A percentile compares a stretch with the other conserved stretches of the same genome.
Evolutionary conservation across 225 moss, liverwort and hornwort genomes (phyloP).

Genomic region (Marchantia polymorpha): DNA sequence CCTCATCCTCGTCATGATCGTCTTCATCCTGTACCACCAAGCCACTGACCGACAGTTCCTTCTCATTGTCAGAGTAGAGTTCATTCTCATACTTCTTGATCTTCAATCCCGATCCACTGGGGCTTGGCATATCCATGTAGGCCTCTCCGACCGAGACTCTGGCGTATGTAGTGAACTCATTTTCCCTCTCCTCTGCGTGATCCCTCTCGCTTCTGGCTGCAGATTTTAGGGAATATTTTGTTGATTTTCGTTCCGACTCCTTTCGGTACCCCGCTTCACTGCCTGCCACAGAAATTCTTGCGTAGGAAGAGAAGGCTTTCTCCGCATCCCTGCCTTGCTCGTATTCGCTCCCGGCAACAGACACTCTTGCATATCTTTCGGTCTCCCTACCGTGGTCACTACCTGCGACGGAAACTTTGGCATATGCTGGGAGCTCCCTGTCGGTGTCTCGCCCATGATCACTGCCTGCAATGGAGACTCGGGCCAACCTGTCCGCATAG

Average conservation of each 20-base stretch:
- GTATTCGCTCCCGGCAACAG: slow-evolving; percentile 25
- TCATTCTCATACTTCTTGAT: slow-evolving; percentile 12
- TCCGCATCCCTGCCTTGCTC: slow-evolving; percentile 20
- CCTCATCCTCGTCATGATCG: slow-evolving; percentile 53
- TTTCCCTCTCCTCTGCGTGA: slow-evolving; percentile 13
- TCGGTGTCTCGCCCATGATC: slow-evolving; percentile 24
- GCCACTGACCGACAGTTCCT: neutral
- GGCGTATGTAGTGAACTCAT: slow-evolving; percentile 4
- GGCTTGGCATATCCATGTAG: slow-evolving; percentile 8
- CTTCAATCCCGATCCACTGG: slow-evolving; percentile 14
- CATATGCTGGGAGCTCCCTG: slow-evolving; percentile 7
- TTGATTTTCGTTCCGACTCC: slow-evolving; percentile 15
- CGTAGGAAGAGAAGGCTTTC: slow-evolving; percentile 19
- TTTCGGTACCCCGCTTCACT: slow-evolving; percentile 23
- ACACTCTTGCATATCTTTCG: slow-evolving; percentile 18
- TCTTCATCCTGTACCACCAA: slow-evolving; percentile 28
- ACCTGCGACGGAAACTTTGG: slow-evolving; percentile 25
- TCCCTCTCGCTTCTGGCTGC: slow-evolving; percentile 18
- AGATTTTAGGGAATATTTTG: slow-evolving; percentile 24
- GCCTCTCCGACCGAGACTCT: slow-evolving; percentile 6
- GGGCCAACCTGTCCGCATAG: slow-evolving; percentile 10
- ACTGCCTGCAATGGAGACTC: slow-evolving; percentile 27
- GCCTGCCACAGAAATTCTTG: slow-evolving; percentile 35
- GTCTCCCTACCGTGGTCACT: slow-evolving; percentile 20
- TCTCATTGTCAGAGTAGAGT: slow-evolving; percentile 14